Evolutionary conservation across 768 basidiomycete genomes (phyloP), one percentile per base, ranked within the genome.

Genomic region (Amanita subjunquillea): DNA sequence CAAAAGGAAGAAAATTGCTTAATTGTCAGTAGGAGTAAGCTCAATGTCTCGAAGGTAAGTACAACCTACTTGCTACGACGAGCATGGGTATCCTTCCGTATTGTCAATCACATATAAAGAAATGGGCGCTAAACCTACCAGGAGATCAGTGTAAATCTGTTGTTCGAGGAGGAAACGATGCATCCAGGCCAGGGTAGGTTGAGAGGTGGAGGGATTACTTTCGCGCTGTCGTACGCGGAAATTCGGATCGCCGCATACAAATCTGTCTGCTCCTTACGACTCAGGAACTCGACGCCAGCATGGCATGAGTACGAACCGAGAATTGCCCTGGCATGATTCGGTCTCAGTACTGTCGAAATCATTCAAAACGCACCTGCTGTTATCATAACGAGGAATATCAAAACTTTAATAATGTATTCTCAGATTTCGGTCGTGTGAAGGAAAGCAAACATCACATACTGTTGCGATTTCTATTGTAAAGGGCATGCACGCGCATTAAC

Each of bases 121-220:
- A 20, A 39, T 17, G 8, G 17, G 17, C n/a, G 13, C 13, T 34
- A 6, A 17, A 23, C 49, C 25, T 32, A 50, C 49, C 39, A 50
- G 6, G 49, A 40, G 4, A 50, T 20, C 9, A 50, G 17, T 20
- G 47, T 48, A 25, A 22, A 50, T 30, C 10, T 25, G 8, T n/a
- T 40, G 38, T 41, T n/a, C 6, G 22, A 15, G 3, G 3, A 7
- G 20, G 32, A 40, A 8, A 20, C 4, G 20, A 40, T 9, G 25
- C 49, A 50, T n/a, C 49, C 49, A 40, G 49, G 38, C 49, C 49
- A 50, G 13, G 49, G 39, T 6, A 50, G 27, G 10, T 39, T 7
- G 17, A 50, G 4, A 15, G 49, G 49, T 13, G 49, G 27, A 29
- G 37, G 23, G 2, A 50, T 30, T 4, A 29, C 38, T 6, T 6